Evolutionary conservation across 1,284 basidiomycete genomes (phyloP), one percentile per base, ranked within the genome.

Genomic region (Malassezia furfur): DNA sequence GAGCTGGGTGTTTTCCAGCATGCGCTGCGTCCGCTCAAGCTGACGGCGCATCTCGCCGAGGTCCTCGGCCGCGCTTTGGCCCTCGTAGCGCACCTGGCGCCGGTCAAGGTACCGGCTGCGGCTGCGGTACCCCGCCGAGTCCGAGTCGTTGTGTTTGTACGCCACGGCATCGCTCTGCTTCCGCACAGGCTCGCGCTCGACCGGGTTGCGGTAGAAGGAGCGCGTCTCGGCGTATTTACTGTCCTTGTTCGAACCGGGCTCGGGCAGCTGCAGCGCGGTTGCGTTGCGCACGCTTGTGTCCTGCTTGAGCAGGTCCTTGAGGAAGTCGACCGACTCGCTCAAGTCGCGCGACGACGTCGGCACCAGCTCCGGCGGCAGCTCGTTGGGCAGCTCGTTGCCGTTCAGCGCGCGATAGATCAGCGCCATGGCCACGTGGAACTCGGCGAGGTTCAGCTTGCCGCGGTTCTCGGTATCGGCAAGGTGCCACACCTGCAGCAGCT

Each of bases 381-480:
- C 79, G 36, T 88, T 85, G 0, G 94, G 94, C 43, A 98, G 83
- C 3, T 85, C 82, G 76, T 90, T 93, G 9, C 94, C 93, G 74
- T 94, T 96, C 41, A 65, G 61, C 15, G 60, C 63, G 69, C 93
- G 84, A 77, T 93, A 96, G 73, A 98, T 96, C 54, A 98, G 80
- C 57, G 88, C 91, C 93, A 99, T 99, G 1, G 93, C 94, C 52
- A 96, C 88, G 74, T 98, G 91, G 76, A 99, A 99, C 75, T 98
- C 93, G 22, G 89, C 87, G 41, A 93, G 79, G 72, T 96, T 96
- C 48, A 74, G 65, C 59, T 74, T 74, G 38, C 72, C 72, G 11
- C 71, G 62, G 52, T 74, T 74, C 55, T 67, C 62, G 0, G 66
- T 62, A 44, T 74, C 72, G 30, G 66, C 54, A 9, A 74, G 64